Base-by-base conservation (phyloP, 2,329 filamentous ascomycete species). In the Fusarium nodosum region DNA sequence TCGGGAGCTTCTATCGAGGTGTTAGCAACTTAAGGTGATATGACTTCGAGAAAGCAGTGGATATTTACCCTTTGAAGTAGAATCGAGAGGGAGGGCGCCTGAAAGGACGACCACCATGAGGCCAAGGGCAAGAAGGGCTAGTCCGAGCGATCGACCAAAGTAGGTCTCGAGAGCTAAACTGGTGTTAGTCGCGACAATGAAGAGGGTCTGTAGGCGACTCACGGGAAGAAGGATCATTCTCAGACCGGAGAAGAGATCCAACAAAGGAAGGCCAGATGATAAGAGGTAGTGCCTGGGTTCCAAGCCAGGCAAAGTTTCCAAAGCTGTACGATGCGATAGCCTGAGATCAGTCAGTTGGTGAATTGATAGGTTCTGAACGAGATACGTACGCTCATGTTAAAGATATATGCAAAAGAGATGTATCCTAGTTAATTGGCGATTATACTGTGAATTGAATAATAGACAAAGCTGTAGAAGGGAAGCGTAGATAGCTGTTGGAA, bases 111-210 rank as follows among this genome's bases (percentile, higher is more conserved):
- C 79, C n/a, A 86, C 85, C 15, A 91, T 79, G 9, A 89, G 75
- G 33, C 88, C 89, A 30, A 95, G 80, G 12, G 88, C 82, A 24
- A 94, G 81, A 45, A 93, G 85, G 31, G 88, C 82, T 59, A 94
- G 82, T 67, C 91, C 92, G 2, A 93, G 85, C 30, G 86, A 88
- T 42, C 92, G 90, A 53, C 88, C 88, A 77, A 94, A 90, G 84
- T 95, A 95, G 58, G 87, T 80, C 78, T 94, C 91, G 33, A 93
- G 82, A 26, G 64, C 74, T 75, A n/a, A n/a, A 38, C 80, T n/a
- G 28, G 18, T 44, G 30, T 58, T 58, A 57, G 41, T 55, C 30
- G 22, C 16, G 33, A 53, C 20, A 18, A 18, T 34, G 15, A 41
- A 28, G 4, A 5, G n/a, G 5, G 11, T 26, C 3, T 22, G 22